Conservation (phyloP, 257 asterid species). For the Nicotiana tabacum region DNA sequence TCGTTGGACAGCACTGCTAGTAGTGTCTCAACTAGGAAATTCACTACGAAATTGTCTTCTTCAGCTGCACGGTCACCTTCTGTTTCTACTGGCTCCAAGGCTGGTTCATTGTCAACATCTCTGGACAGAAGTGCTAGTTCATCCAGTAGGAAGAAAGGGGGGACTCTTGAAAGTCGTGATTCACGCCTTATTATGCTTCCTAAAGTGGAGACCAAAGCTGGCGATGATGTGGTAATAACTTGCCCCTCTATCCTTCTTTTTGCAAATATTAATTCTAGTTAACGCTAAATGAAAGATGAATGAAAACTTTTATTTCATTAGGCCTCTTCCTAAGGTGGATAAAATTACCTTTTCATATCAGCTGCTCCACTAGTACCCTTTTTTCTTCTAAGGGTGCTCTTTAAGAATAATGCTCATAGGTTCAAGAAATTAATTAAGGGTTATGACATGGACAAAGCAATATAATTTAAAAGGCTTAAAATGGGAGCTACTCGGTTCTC, state of each 20-base stretch:
- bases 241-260: neutral
- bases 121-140: conserved; percentile 43
- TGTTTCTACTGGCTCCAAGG: conserved; percentile 60
- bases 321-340: neutral
- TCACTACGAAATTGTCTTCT: conserved; percentile 42
- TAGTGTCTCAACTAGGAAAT: conserved; percentile 51
- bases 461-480: neutral
- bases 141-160: conserved; percentile 58
- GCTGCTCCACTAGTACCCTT: neutral
- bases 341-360: neutral
- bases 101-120: conserved; percentile 48
- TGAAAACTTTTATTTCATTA: neutral
- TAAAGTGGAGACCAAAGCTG: conserved; percentile 85
- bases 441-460: neutral
- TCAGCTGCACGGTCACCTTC: conserved; percentile 48
- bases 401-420: neutral
- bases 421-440: neutral
- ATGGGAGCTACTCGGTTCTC: neutral
- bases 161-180: conserved; percentile 75
- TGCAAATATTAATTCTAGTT: neutral
- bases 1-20: conserved; percentile 67
- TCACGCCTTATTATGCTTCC: conserved; percentile 93
- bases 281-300: neutral
- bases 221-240: conserved; percentile 82
- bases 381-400: neutral